Conservation (phyloP, 345 rosid species). For the Melastoma malabathricum region DNA sequence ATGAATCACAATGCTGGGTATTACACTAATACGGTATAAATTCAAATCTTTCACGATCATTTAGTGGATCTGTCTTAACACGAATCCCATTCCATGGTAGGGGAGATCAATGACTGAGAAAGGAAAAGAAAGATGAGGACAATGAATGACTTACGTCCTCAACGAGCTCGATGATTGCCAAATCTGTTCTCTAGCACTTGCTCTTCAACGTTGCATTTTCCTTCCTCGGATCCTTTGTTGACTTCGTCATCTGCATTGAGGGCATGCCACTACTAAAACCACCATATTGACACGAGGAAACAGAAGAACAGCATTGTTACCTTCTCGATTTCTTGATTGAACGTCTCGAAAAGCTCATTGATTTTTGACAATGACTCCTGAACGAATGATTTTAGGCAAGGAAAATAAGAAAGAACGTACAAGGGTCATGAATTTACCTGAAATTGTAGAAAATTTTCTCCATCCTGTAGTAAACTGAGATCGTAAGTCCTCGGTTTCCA, state of each 20-base stretch:
- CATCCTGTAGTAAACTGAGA: slow-evolving; percentile 81
- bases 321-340: slow-evolving; percentile 89
- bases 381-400: slow-evolving; percentile 10
- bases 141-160: slow-evolving; percentile 49
- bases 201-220: slow-evolving; percentile 76
- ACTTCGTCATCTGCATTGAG: slow-evolving; percentile 55
- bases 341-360: slow-evolving; percentile 88
- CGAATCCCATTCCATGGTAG: too few species aligned
- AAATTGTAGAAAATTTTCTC: slow-evolving; percentile 88
- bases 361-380: slow-evolving; percentile 87
- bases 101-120: not conserved
- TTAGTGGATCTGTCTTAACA: too few species aligned
- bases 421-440: slow-evolving; percentile 32
- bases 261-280: not conserved
- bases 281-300: not conserved
- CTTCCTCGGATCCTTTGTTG: slow-evolving; percentile 75
- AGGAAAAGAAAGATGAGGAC: not conserved
- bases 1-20: too few species aligned
- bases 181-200: slow-evolving; percentile 70
- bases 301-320: slow-evolving; percentile 13
- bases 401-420: not conserved
- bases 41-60: too few species aligned
- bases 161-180: slow-evolving; percentile 63
- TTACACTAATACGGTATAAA: too few species aligned
- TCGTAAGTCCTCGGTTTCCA: slow-evolving; percentile 77